phyloP scores from a whole-genome alignment of 129 eudicot species.

The Artemisia annua region DNA sequence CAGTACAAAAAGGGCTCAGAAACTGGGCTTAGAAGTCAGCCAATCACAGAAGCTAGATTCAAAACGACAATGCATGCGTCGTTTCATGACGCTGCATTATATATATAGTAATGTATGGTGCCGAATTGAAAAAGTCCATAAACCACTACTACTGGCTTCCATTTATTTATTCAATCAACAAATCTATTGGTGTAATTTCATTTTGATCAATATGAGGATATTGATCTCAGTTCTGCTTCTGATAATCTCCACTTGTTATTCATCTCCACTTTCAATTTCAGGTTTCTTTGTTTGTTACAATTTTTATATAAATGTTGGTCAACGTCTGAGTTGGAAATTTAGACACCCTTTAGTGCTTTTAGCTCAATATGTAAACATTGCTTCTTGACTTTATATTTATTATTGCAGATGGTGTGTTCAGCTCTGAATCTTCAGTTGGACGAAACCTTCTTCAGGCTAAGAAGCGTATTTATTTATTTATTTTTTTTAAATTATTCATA shows the following conservation, averaged over 20 bases:
- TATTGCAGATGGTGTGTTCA: constrained; percentile 33
- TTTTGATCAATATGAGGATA: background rate
- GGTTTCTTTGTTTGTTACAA: background rate
- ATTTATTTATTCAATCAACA: background rate
- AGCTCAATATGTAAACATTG: too few species aligned
- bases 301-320: constrained; percentile 11
- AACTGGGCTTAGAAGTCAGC: too few species aligned
- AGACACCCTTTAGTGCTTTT: too few species aligned
- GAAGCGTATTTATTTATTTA: constrained; percentile 11
- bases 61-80: too few species aligned
- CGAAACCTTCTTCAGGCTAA: constrained; percentile 46
- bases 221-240: background rate
- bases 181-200: too few species aligned
- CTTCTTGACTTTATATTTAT: background rate
- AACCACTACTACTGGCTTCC: too few species aligned
- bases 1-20: too few species aligned
- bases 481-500: background rate
- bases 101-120: too few species aligned
- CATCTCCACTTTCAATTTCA: background rate
- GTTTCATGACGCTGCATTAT: too few species aligned
- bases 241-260: background rate
- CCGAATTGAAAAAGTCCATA: too few species aligned
- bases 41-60: too few species aligned
- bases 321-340: constrained; percentile 19
- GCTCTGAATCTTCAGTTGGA: constrained; percentile 32